phyloP scores from a whole-genome alignment of 306 rosid species.

The Begonia peltatifolia region DNA sequence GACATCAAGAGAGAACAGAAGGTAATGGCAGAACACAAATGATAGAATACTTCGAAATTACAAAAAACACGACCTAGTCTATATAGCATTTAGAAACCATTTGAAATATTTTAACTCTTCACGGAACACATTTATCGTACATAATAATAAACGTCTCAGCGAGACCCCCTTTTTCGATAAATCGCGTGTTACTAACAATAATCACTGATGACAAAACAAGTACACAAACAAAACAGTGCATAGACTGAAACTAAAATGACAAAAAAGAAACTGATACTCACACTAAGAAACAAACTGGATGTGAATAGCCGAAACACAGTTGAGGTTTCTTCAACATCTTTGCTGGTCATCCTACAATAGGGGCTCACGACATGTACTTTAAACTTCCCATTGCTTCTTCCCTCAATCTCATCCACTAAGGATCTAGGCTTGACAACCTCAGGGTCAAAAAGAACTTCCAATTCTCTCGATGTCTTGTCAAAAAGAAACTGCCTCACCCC shows the following conservation, averaged over 20 bases:
- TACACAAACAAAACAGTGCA: too few relatives aligned
- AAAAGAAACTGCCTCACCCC: slow-evolving; percentile 57
- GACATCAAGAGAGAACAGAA: too few relatives aligned
- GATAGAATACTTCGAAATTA: too few relatives aligned
- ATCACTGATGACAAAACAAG: too few relatives aligned
- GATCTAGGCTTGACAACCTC: slow-evolving; percentile 73
- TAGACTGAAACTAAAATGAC: too few relatives aligned
- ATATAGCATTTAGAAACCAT: too few relatives aligned
- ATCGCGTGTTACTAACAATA: too few relatives aligned
- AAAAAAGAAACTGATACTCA: slow-evolving; percentile 21
- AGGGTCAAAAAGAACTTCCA: slow-evolving; percentile 75
- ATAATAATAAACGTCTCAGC: too few relatives aligned
- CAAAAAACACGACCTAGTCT: background rate
- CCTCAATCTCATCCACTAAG: slow-evolving; percentile 69
- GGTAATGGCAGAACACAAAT: too few relatives aligned
- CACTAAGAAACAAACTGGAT: slow-evolving; percentile 80
- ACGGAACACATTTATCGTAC: too few relatives aligned
- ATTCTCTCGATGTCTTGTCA: slow-evolving; percentile 40
- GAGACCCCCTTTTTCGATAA: too few relatives aligned
- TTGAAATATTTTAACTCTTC: too few relatives aligned
- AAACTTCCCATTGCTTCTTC: slow-evolving; percentile 51
- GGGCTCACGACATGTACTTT: slow-evolving; percentile 63
- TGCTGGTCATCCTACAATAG: slow-evolving; percentile 65
- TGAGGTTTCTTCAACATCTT: slow-evolving; percentile 53
- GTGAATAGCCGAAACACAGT: slow-evolving; percentile 64